Conservation (phyloP, 768 basidiomycete species). For the Lactarius tabidus region DNA sequence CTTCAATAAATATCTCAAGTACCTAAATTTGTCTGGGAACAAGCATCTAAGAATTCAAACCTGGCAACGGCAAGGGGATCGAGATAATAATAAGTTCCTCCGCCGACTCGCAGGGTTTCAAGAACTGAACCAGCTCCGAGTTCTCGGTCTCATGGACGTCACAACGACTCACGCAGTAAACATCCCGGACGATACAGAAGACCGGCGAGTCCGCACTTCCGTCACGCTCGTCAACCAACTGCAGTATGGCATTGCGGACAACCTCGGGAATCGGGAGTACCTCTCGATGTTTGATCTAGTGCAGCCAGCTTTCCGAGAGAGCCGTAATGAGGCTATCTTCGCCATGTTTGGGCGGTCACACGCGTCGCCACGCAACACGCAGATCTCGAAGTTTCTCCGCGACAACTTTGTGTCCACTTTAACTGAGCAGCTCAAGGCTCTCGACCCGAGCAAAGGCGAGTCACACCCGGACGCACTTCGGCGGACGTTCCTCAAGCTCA, state of each 20-base stretch:
- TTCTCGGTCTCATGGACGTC: slow-evolving; percentile 98
- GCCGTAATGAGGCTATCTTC: slow-evolving; percentile 81
- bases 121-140: slow-evolving; percentile 75
- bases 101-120: slow-evolving; percentile 73
- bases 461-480: slow-evolving; percentile 73
- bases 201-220: slow-evolving; percentile 89
- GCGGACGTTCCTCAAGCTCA: slow-evolving; percentile 82
- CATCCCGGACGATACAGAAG: slow-evolving; percentile 81
- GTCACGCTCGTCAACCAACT: slow-evolving; percentile 83
- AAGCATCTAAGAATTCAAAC: slow-evolving; percentile 94
- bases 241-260: slow-evolving; percentile 96
- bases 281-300: slow-evolving; percentile 92
- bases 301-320: slow-evolving; percentile 74
- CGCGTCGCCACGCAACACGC: slow-evolving; percentile 55
- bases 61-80: slow-evolving; percentile 40
- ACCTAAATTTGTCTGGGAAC: slow-evolving; percentile 96
- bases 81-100: slow-evolving; percentile 30
- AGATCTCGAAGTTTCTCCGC: slow-evolving; percentile 76
- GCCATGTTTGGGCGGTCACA: slow-evolving; percentile 90
- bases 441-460: slow-evolving; percentile 42
- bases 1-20: slow-evolving; percentile 88
- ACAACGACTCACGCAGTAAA: slow-evolving; percentile 54
- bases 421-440: slow-evolving; percentile 48
- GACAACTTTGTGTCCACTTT: slow-evolving; percentile 74
- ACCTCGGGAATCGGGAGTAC: slow-evolving; percentile 71